phyloP scores from a whole-genome alignment of 345 rosid species.

The Mercurialis annua region DNA sequence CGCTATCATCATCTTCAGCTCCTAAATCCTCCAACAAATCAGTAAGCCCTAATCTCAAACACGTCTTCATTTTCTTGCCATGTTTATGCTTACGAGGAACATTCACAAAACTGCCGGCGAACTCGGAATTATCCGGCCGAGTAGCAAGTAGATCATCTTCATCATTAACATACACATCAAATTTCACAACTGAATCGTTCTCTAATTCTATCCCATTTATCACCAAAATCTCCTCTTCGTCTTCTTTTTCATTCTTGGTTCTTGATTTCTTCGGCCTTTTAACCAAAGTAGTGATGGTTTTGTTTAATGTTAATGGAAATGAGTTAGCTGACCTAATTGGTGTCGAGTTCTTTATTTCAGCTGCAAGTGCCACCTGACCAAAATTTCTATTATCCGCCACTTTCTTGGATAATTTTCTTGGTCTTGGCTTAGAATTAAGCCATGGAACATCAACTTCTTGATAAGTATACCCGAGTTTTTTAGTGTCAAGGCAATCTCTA shows the following conservation, averaged over 20 bases:
- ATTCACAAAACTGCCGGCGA: slow-evolving; percentile 56
- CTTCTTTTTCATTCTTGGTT: slow-evolving; percentile 18
- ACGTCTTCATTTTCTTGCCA: slow-evolving; percentile 36
- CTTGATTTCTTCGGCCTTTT: slow-evolving; percentile 15
- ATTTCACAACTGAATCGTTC: slow-evolving; percentile 34
- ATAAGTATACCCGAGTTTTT: slow-evolving; percentile 38
- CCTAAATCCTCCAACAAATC: slow-evolving; percentile 56
- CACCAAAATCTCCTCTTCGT: slow-evolving; percentile 37
- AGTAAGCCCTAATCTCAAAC: slow-evolving; percentile 39
- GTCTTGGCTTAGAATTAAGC: slow-evolving; percentile 47
- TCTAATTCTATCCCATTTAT: slow-evolving; percentile 46
- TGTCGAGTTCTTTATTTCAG: slow-evolving; percentile 17
- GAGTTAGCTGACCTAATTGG: not conserved
- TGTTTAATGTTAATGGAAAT: slow-evolving; percentile 13
- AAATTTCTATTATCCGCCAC: not conserved
- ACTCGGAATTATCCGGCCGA: slow-evolving; percentile 42
- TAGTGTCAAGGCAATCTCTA: slow-evolving; percentile 42
- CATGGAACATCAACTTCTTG: slow-evolving; percentile 54
- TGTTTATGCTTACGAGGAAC: slow-evolving; percentile 50
- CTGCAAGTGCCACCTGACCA: slow-evolving; percentile 32
- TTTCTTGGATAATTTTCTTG: slow-evolving; percentile 31
- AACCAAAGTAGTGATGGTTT: slow-evolving; percentile 13
- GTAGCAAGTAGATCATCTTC: slow-evolving; percentile 26
- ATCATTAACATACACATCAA: slow-evolving; percentile 51
- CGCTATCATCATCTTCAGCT: slow-evolving; percentile 47